Conservation (phyloP, 129 eudicot species). For the Centrapalus pauciflorus region DNA sequence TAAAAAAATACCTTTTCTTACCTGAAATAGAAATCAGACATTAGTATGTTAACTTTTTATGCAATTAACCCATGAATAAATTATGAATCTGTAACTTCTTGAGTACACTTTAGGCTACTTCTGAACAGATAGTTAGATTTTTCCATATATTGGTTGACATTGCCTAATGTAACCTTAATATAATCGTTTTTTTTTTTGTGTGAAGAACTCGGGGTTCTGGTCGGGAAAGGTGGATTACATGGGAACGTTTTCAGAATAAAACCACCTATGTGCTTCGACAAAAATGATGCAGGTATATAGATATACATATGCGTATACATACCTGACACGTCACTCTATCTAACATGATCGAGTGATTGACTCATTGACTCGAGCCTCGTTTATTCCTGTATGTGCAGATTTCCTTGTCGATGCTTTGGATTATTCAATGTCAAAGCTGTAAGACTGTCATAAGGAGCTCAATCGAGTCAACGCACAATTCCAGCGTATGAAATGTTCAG, state of each 20-base stretch:
- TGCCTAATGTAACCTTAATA: background rate
- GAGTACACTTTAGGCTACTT: too few species aligned
- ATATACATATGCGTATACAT: background rate
- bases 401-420: constrained; percentile 87
- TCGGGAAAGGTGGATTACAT: constrained; percentile 94
- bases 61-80: too few species aligned
- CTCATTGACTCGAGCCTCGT: background rate
- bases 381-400: constrained; percentile 40
- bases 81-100: too few species aligned
- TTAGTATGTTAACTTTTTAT: too few species aligned
- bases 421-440: constrained; percentile 78
- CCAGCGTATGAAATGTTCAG: background rate
- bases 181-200: background rate
- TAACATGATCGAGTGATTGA: too few species aligned
- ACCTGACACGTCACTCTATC: background rate
- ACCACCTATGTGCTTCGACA: constrained; percentile 95
- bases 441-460: constrained; percentile 21
- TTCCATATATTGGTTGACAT: background rate
- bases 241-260: constrained; percentile 94
- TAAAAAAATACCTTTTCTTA: too few species aligned
- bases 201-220: constrained; percentile 81
- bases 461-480: background rate
- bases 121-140: background rate
- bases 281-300: constrained; percentile 80
- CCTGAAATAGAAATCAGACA: too few species aligned